These are phyloP conservation scores for Cicer chorassanicum DNA, from an alignment of 306 rosid species.

Conservation along the genomic window DNA sequence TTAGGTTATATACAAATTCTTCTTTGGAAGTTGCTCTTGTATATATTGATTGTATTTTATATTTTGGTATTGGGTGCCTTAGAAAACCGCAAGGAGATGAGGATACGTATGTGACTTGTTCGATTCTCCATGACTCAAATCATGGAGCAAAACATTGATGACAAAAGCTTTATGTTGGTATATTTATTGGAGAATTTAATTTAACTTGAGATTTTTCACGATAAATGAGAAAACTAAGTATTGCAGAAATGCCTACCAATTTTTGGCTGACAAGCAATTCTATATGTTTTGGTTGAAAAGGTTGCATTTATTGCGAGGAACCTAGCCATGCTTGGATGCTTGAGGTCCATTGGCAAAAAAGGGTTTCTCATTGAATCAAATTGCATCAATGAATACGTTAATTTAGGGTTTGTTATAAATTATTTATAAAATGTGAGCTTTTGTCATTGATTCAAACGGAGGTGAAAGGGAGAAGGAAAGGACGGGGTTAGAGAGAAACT, in stretches of 20 bases:
- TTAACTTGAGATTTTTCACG: not conserved
- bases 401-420: no score
- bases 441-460: no score
- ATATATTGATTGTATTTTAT: slow-evolving; percentile 42
- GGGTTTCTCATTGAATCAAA: not conserved
- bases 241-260: not conserved
- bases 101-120: slow-evolving; percentile 8
- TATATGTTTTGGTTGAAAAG: not conserved
- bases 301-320: not conserved
- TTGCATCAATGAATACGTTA: not conserved
- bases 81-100: not conserved
- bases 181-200: not conserved
- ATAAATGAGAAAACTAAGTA: slow-evolving; percentile 1
- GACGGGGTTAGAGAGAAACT: no score
- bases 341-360: not conserved
- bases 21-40: slow-evolving; percentile 40
- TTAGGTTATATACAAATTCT: slow-evolving; percentile 37
- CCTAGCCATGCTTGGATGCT: not conserved
- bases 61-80: slow-evolving; percentile 15
- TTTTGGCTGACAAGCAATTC: not conserved
- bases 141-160: slow-evolving; percentile 10
- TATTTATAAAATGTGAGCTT: no score
- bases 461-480: no score
- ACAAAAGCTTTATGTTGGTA: not conserved
- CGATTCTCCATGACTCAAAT: slow-evolving; percentile 21